Evolutionary conservation across 106 monocot species (phyloP).

Genomic region (Dendrobium chrysotoxum): DNA sequence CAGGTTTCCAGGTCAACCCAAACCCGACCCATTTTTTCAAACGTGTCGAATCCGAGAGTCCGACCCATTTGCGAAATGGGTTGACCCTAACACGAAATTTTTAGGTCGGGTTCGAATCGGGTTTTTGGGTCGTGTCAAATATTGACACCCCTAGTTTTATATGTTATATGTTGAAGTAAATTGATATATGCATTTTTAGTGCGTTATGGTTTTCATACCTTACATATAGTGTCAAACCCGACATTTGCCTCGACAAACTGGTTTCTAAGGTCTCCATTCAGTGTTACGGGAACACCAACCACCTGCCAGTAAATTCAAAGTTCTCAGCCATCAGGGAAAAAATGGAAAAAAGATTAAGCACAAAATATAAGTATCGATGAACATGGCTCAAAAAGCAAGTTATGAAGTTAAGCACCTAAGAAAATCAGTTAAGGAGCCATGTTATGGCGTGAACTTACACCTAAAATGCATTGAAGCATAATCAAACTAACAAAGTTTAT

Average conservation of each 20-base stretch:
- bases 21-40: too few species aligned
- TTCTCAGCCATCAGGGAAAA: neutral
- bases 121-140: too few species aligned
- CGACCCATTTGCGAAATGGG: too few species aligned
- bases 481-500: neutral
- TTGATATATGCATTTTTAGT: neutral
- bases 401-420: neutral
- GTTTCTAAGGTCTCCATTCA: conserved; percentile 50
- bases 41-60: too few species aligned
- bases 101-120: too few species aligned
- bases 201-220: conserved; percentile 18
- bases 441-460: neutral
- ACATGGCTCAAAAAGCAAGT: neutral
- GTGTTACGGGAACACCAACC: conserved; percentile 48
- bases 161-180: neutral
- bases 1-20: too few species aligned
- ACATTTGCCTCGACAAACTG: conserved; percentile 63
- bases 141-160: too few species aligned
- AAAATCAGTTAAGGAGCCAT: neutral
- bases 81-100: too few species aligned
- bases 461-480: neutral
- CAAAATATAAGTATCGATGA: neutral
- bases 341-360: neutral
- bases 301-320: conserved; percentile 19
- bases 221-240: conserved; percentile 56